Evolutionary conservation across 2,329 filamentous ascomycete genomes (phyloP), one percentile per base, ranked within the genome.

Genomic region (Cryphonectria parasitica): DNA sequence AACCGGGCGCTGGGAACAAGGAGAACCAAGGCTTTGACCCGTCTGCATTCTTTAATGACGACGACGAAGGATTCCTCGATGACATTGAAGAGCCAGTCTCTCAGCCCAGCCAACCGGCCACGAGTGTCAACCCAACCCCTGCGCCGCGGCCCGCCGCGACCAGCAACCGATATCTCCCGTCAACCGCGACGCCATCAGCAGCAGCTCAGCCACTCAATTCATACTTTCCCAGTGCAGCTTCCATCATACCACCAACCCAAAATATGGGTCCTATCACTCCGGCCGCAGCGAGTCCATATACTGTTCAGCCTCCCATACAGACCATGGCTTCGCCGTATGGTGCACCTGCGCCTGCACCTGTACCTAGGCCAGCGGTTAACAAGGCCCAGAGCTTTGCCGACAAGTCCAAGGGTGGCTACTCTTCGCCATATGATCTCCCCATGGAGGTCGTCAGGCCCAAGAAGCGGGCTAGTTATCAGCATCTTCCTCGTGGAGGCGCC

Each of bases 351-450:
- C 45, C 79, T 34, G 79, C 80, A n/a, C 19, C 79, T 34, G 79
- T 80, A 54, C 75, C 77, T 0, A 80, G 78, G 17, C 84, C 85
- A n/a, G 82, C 86, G 73, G 75, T 87, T 71, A 80, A 81, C 41
- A 90, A 89, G 80, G 85, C 89, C 0, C 90, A 97, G 78, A 98
- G 95, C 80, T 99, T 97, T 80, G 93, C 88, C 7, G 92, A 95
- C 79, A 97, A 97, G 80, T 84, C 93, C 3, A 98, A 97, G 81
- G 93, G 93, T 69, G 95, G 95, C 10, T 99, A 99, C 79, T 88
- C 91, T 64, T 98, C 95, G 28, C 96, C 96, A 0, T 99, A 98
- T 76, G 97, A 99, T 81, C 85, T 99, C 28, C 96, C 96, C 4
- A 93, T 96, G 81, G 95, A 98, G 68, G 87, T 99, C 41, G 88